A percentile compares a stretch with the other conserved stretches of the same genome.
Evolutionary conservation across 768 basidiomycete species (phyloP).

Genomic region (Wakefieldia striispora): DNA sequence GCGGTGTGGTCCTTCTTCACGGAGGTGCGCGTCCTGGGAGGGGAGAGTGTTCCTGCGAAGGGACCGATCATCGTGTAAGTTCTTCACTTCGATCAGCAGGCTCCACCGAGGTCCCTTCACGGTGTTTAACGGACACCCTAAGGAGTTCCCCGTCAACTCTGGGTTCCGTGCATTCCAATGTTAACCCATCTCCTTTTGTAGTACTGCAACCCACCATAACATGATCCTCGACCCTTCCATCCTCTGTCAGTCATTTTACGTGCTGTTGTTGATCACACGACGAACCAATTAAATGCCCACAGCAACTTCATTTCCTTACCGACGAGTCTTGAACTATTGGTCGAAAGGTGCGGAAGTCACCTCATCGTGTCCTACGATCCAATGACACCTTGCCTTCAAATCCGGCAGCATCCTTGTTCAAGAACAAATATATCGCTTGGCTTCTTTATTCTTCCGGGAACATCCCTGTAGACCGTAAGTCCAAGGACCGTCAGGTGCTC

Average conservation of each 20-base stretch:
- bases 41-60: constrained; percentile 80
- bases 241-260: constrained; percentile 56
- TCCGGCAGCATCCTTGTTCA: constrained; percentile 68
- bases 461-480: constrained; percentile 95
- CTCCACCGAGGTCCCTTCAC: constrained; percentile 1
- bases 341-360: constrained; percentile 66
- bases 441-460: constrained; percentile 91
- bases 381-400: constrained; percentile 14
- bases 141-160: background rate
- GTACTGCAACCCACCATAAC: constrained; percentile 87
- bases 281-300: constrained; percentile 19
- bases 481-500: constrained; percentile 83
- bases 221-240: constrained; percentile 91
- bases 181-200: constrained; percentile 31
- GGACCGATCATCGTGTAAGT: constrained; percentile 94
- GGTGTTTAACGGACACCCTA: constrained; percentile 3
- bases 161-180: constrained; percentile 2
- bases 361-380: constrained; percentile 11
- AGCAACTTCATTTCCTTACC: constrained; percentile 83
- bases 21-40: constrained; percentile 81
- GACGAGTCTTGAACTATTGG: constrained; percentile 86
- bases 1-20: constrained; percentile 87
- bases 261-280: constrained; percentile 13
- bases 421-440: constrained; percentile 67
- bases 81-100: background rate